Percentiles rank a stretch among this genome's conserved stretches.
phyloP scores from a whole-genome alignment of 139 green algal species.

The Chlamydomonas schloesseri region DNA sequence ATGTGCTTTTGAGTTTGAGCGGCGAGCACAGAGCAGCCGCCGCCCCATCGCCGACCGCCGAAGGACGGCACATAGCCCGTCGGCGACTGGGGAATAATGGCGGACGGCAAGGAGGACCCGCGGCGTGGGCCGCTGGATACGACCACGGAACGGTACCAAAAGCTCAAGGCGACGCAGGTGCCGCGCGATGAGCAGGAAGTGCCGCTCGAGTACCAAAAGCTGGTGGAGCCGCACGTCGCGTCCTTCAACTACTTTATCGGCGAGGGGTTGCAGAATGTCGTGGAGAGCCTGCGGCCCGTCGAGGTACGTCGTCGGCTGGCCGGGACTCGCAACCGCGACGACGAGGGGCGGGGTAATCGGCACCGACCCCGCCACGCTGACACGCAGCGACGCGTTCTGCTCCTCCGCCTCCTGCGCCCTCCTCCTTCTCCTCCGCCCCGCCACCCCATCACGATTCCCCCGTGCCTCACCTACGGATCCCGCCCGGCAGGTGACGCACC shows the following conservation, averaged over 20 bases:
- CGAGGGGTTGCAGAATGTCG: slow-evolving; percentile 79
- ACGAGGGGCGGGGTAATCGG: too few relatives aligned
- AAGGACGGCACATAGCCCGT: not conserved
- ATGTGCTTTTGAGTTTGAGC: too few relatives aligned
- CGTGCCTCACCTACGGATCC: too few relatives aligned
- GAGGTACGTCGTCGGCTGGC: slow-evolving; percentile 76
- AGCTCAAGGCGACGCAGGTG: slow-evolving; percentile 16
- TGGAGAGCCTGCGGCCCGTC: slow-evolving; percentile 77
- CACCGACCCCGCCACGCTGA: too few relatives aligned
- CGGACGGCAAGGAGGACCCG: not conserved
- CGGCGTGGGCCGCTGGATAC: not conserved
- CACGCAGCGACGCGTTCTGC: too few relatives aligned
- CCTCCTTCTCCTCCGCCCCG: too few relatives aligned
- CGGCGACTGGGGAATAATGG: not conserved
- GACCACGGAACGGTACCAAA: not conserved
- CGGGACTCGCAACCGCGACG: too few relatives aligned
- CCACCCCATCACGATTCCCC: not conserved
- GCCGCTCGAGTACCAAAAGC: slow-evolving; percentile 52
- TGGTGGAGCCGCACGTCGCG: slow-evolving; percentile 86
- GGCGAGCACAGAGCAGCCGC: too few relatives aligned
- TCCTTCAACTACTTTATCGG: slow-evolving; percentile 95
- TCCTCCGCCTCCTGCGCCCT: not conserved
- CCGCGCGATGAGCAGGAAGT: slow-evolving; percentile 9
- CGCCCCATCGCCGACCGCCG: too few relatives aligned
- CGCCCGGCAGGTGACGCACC: slow-evolving; percentile 36